These are phyloP conservation scores for Ascochyta clinopodiicola DNA, from an alignment of 2,329 filamentous ascomycete species.

Conservation along the genomic window DNA sequence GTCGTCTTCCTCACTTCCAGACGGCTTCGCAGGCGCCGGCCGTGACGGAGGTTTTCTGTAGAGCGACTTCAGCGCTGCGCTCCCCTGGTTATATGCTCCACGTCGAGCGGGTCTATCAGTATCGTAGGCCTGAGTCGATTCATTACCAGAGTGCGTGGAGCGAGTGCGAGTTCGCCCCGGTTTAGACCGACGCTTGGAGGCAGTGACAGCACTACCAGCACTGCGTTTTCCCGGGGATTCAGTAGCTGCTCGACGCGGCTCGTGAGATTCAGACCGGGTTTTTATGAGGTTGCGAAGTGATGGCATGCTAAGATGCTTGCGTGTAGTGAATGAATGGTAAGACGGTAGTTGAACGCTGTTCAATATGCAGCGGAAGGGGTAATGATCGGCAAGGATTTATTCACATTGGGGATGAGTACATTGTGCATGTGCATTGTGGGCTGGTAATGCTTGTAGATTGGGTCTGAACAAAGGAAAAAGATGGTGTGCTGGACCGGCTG, in stretches of 20 bases:
- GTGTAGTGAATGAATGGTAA: neutral
- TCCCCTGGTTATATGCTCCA: neutral
- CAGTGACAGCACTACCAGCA: neutral
- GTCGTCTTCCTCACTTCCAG: neutral
- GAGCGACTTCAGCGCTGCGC: neutral
- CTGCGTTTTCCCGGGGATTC: neutral
- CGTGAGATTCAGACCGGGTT: neutral
- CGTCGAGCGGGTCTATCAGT: neutral
- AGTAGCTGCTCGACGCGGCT: neutral
- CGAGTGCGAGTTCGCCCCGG: neutral
- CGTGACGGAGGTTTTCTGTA: neutral
- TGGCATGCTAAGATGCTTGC: neutral
- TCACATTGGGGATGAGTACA: neutral
- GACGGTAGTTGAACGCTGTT: neutral
- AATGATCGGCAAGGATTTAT: neutral
- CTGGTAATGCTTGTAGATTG: neutral
- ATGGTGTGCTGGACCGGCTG: neutral
- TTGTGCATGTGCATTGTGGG: neutral
- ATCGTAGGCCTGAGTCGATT: neutral
- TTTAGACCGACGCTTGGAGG: neutral
- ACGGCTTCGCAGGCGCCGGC: neutral
- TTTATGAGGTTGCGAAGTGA: neutral
- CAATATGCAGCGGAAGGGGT: neutral
- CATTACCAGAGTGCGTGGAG: neutral
- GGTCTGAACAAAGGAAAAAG: neutral